phyloP scores from a whole-genome alignment of 2,329 filamentous ascomycete genomes.

The Exutisphaerella laricina region DNA sequence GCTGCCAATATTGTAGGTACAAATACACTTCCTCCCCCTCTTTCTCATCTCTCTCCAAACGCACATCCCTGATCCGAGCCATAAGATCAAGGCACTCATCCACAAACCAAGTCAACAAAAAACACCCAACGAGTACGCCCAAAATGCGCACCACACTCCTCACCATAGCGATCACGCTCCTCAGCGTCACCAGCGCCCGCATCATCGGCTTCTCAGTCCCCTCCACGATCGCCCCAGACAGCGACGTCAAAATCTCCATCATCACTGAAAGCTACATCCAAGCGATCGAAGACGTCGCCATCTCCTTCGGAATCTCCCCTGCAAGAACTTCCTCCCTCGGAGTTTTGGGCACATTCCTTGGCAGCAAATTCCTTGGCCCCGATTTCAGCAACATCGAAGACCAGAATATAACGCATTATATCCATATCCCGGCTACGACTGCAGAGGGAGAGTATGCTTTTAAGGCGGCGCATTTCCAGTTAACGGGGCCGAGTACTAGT shows the following conservation, averaged over 20 bases:
- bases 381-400: slow-evolving; percentile 15
- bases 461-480: slow-evolving; percentile 16
- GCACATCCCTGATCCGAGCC: background rate
- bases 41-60: background rate
- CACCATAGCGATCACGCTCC: slow-evolving; percentile 7
- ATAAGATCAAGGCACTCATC: too few relatives aligned
- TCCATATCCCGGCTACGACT: slow-evolving; percentile 16
- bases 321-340: slow-evolving; percentile 6
- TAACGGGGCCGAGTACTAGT: slow-evolving; percentile 12
- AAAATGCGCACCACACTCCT: slow-evolving; percentile 12
- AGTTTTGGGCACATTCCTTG: slow-evolving; percentile 9
- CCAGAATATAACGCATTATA: slow-evolving; percentile 22
- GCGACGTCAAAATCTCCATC: slow-evolving; percentile 37
- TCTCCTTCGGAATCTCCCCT: slow-evolving; percentile 37
- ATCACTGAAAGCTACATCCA: slow-evolving; percentile 43
- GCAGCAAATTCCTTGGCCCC: slow-evolving; percentile 15
- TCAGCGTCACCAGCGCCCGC: slow-evolving; percentile 32
- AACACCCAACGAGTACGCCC: background rate
- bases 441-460: slow-evolving; percentile 7
- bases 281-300: slow-evolving; percentile 40
- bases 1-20: background rate
- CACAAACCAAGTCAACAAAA: background rate
- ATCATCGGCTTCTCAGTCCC: slow-evolving; percentile 44
- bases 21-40: background rate
- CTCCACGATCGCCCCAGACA: slow-evolving; percentile 37